Evolutionary conservation across 805 yeast species (phyloP).

Genomic region (Kuraishia piskuri): DNA sequence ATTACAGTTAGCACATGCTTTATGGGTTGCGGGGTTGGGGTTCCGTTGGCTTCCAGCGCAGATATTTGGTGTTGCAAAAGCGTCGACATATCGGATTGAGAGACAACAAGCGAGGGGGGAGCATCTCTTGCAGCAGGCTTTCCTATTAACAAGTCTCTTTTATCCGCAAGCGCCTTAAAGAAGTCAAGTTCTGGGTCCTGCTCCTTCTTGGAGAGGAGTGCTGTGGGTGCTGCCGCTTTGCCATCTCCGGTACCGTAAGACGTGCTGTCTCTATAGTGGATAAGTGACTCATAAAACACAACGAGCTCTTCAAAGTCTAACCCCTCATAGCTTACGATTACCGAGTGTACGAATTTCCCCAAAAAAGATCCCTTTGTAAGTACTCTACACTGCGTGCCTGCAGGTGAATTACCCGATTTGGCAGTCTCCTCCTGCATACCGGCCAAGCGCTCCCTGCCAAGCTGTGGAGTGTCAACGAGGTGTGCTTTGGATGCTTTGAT

Average conservation of each 20-base stretch:
- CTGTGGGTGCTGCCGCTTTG: too few relatives aligned
- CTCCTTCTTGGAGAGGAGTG: conserved; percentile 1
- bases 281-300: conserved; percentile 32
- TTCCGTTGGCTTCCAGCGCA: conserved; percentile 41
- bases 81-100: conserved; percentile 42
- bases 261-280: conserved; percentile 27
- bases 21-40: conserved; percentile 37
- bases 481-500: conserved; percentile 22
- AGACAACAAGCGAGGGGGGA: conserved; percentile 24
- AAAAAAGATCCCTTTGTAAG: conserved; percentile 31
- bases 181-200: neutral
- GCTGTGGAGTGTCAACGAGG: conserved; percentile 24
- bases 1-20: conserved; percentile 32
- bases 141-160: neutral
- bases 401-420: conserved; percentile 7
- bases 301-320: conserved; percentile 39
- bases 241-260: too few relatives aligned
- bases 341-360: conserved; percentile 35
- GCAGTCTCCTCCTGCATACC: neutral
- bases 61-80: conserved; percentile 46
- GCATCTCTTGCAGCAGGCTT: neutral
- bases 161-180: too few relatives aligned
- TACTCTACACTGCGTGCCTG: conserved; percentile 8
- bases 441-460: conserved; percentile 8
- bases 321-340: conserved; percentile 30